Evolutionary conservation across 2,329 filamentous ascomycete species (phyloP), one percentile per base, ranked within the genome.

Genomic region (Hypoxylon rubiginosum): DNA sequence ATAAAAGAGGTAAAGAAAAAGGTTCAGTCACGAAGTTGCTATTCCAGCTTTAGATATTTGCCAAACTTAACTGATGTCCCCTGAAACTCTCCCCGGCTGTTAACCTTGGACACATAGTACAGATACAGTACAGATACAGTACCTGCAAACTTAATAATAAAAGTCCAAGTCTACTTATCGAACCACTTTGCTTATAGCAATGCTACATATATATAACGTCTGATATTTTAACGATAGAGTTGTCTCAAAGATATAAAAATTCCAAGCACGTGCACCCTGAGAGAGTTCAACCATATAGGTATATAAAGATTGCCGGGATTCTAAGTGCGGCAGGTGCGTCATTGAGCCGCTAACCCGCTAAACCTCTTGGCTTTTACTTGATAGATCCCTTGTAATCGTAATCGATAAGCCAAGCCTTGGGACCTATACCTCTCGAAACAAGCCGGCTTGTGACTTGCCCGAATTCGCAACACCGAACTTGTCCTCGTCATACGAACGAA

Each of bases 381-480:
- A 10, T 13, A 24, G 7, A 11, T 32, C 58, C 62, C 48, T 58
- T 36, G 34, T 34, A 39, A 19, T 19, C n/a, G 54, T 55, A 66
- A 66, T 66, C 63, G 63, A 66, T 66, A 66, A 66, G 63, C 39
- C 9, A 36, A 56, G 56, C 62, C 57, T 34, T 32, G 39, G 41
- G 28, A 19, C 15, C 13, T 41, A 17, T n/a, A 43, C 32, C 32
- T 34, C 32, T 4, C 36, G 36, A 39, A 39, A 39, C 36, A n/a
- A 39, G 39, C 39, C n/a, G 39, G 17, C 39, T 43, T 19, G 45
- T 48, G 24, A 48, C 21, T 5, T 28, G 19, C 45, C 34, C 34
- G 34, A 28, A 48, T 13, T 48, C 41, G n/a, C n/a, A n/a, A n/a
- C n/a, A n/a, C n/a, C n/a, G n/a, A n/a, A n/a, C n/a, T n/a, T n/a